Conservation (phyloP, 345 rosid species). For the Angophora floribunda region DNA sequence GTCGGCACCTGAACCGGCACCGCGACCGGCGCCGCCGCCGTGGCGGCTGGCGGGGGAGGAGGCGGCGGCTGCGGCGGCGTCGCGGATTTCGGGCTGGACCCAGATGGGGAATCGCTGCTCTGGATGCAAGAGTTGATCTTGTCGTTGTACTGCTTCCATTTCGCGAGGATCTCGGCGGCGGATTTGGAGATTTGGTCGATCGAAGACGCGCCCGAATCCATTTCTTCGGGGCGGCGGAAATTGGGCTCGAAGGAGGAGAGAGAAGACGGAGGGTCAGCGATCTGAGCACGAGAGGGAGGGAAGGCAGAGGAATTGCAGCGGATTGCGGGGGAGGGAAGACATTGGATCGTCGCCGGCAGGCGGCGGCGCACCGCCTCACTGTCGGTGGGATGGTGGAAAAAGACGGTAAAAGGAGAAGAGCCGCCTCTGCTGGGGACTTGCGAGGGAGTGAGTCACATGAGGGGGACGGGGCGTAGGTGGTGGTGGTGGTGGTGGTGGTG, state of each 20-base stretch:
- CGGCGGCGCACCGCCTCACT: conserved; percentile 3
- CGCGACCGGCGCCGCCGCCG: neutral
- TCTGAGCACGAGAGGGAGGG: neutral
- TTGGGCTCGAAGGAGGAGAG: neutral
- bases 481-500: no score
- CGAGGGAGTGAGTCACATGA: neutral
- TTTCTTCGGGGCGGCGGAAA: neutral
- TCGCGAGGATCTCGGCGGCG: conserved; percentile 18
- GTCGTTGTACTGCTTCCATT: conserved; percentile 10
- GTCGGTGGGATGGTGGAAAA: neutral
- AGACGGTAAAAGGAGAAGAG: neutral
- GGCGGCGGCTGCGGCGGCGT: neutral
- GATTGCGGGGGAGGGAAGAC: neutral
- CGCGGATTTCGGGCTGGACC: neutral
- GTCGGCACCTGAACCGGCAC: conserved; percentile 4
- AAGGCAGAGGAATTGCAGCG: neutral
- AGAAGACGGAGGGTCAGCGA: neutral
- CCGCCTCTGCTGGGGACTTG: neutral
- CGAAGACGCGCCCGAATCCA: conserved; percentile 1
- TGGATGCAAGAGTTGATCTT: neutral
- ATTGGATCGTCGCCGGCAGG: neutral
- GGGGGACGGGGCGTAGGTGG: neutral
- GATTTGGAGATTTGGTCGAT: conserved; percentile 12
- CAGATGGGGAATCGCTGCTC: neutral
- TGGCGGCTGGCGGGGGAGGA: neutral